Base-by-base conservation (phyloP, 257 asterid species). In the Echites panduratus region DNA sequence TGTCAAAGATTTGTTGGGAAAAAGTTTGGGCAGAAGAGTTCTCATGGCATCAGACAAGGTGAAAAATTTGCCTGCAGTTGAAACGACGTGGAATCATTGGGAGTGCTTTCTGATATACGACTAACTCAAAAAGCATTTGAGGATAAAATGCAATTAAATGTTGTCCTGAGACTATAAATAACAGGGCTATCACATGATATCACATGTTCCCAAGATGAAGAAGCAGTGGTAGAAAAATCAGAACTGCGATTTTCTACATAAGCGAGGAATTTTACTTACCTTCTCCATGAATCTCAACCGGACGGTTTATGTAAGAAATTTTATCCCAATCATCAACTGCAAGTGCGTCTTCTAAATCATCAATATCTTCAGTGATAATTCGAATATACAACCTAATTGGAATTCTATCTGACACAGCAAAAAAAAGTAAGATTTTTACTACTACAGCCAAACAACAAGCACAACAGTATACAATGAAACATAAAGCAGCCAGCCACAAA, bases 381-480 rank as follows among this genome's bases (percentile, higher is more conserved):
- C 95, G 85, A 66, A 95, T 71, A 76, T 92, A 95, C 80, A 95
- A 76, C 70, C 99, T 95, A 76, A 95, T 87, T 40, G 98, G 99
- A 77, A 90, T 75, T 85, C 89, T 89, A 82, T 91, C 98, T 92
- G 92, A 71, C 82, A 72, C 67, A 78, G 66, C 73, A 73, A 38
- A 73, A 78, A n/a, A 77, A 68, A 54, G 73, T 38, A 70, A 75
- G 69, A 63, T 63, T 0, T 17, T 64, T 17, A 35, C 2, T 38
- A 38, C 19, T 48, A 63, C 2, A 35, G 22, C 53, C 66, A 50
- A 71, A 56, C 53, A 71, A 50, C 53, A 71, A 50, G 52, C 43
- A 11, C 1, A 9, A 19, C 27, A 22, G 27, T 26, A 44, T 58
- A 50, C 9, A 35, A 70, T 43, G 41, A 62, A 49, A 54, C 56